A percentile compares a stretch with the other conserved stretches of the same genome.
These are phyloP conservation scores for Trypanosoma brucei DNA, from an alignment of 208 protist genomes.

Conservation along the genomic window DNA sequence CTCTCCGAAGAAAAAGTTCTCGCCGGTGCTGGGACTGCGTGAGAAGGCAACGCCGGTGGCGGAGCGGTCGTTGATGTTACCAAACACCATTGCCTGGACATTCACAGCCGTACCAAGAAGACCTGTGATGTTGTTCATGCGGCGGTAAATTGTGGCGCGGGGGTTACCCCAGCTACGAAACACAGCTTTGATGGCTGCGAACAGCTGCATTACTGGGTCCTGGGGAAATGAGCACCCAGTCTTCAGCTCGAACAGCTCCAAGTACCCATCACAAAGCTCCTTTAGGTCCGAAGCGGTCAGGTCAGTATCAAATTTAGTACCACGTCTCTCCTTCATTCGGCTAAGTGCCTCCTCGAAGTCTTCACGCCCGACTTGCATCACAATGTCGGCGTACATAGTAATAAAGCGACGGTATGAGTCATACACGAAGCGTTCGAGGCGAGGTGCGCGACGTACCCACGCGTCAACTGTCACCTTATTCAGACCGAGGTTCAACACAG, in stretches of 20 bases:
- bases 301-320: slow-evolving; percentile 81
- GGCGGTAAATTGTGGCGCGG: slow-evolving; percentile 89
- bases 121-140: slow-evolving; percentile 87
- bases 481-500: slow-evolving; percentile 93
- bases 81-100: slow-evolving; percentile 95
- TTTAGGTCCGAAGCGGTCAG: slow-evolving; percentile 77
- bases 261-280: slow-evolving; percentile 61
- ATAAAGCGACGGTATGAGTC: slow-evolving; percentile 95
- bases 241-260: slow-evolving; percentile 59
- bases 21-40: slow-evolving; percentile 90
- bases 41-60: slow-evolving; percentile 95
- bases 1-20: slow-evolving; percentile 93
- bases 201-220: slow-evolving; percentile 86
- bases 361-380: slow-evolving; percentile 82
- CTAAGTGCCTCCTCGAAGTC: slow-evolving; percentile 84
- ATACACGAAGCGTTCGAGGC: slow-evolving; percentile 89
- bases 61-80: slow-evolving; percentile 89
- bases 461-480: slow-evolving; percentile 83
- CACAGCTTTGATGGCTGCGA: slow-evolving; percentile 84
- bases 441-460: slow-evolving; percentile 51
- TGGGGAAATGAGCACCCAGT: slow-evolving; percentile 80
- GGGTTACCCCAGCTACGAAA: slow-evolving; percentile 91
- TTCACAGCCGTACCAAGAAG: slow-evolving; percentile 93
- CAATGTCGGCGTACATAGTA: slow-evolving; percentile 93
- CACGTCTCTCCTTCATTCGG: slow-evolving; percentile 66